These are phyloP conservation scores for Byssoonygena ceratinophila DNA, from an alignment of 2,329 filamentous ascomycete genomes.

Conservation along the genomic window DNA sequence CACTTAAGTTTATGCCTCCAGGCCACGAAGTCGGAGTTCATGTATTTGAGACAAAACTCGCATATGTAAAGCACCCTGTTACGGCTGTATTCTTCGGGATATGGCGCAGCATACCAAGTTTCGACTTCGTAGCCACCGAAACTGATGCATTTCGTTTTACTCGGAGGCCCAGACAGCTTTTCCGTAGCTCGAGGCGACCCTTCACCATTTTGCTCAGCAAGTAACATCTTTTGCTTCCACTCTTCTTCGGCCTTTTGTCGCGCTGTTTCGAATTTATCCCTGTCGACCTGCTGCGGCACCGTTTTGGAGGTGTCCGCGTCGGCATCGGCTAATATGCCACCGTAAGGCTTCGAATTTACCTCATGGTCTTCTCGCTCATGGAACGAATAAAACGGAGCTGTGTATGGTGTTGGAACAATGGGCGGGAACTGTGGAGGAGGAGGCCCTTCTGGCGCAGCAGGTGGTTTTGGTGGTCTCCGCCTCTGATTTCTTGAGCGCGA, in stretches of 20 bases:
- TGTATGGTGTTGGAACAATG: conserved; percentile 53
- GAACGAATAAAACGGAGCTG: conserved; percentile 76
- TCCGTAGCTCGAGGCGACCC: conserved; percentile 54
- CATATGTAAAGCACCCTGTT: conserved; percentile 97
- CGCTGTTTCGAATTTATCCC: conserved; percentile 77
- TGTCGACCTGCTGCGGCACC: conserved; percentile 66
- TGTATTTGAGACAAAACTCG: conserved; percentile 98
- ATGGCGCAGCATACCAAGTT: conserved; percentile 97
- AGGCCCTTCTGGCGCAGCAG: conserved; percentile 31
- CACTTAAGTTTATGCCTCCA: conserved; percentile 98
- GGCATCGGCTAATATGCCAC: conserved; percentile 75
- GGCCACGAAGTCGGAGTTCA: conserved; percentile 97
- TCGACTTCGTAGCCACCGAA: conserved; percentile 97
- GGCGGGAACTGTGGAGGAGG: conserved; percentile 49
- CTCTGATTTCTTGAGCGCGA: conserved; percentile 48
- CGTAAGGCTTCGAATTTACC: conserved; percentile 84
- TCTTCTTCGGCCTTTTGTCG: conserved; percentile 85
- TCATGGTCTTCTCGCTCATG: conserved; percentile 84
- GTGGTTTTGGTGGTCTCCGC: conserved; percentile 36
- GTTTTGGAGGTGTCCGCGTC: conserved; percentile 90
- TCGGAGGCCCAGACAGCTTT: conserved; percentile 75
- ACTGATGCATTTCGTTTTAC: conserved; percentile 97
- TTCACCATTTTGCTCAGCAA: conserved; percentile 54
- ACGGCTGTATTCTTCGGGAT: conserved; percentile 94
- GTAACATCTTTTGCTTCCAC: conserved; percentile 61